A percentile compares a stretch with the other conserved stretches of the same genome.
Evolutionary conservation across 2,329 filamentous ascomycete genomes (phyloP).

Genomic region (Aureobasidium sp.): DNA sequence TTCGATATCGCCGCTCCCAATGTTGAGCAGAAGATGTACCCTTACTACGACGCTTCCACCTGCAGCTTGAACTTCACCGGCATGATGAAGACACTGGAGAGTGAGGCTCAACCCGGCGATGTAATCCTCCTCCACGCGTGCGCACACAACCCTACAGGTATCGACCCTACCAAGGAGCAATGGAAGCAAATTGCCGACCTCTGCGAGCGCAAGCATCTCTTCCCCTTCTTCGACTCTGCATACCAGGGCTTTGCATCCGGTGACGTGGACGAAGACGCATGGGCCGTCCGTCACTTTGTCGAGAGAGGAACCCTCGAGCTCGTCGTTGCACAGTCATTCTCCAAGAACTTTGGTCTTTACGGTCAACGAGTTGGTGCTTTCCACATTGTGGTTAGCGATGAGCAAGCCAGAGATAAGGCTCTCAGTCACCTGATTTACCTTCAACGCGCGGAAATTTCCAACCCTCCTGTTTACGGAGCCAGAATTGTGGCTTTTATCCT

Average conservation of each 20-base stretch:
- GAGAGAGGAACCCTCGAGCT: slow-evolving; percentile 48
- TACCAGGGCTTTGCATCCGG: slow-evolving; percentile 34
- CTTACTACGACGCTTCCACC: slow-evolving; percentile 24
- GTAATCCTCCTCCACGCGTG: slow-evolving; percentile 30
- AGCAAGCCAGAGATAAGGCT: slow-evolving; percentile 59
- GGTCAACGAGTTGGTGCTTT: slow-evolving; percentile 88
- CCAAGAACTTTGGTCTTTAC: slow-evolving; percentile 62
- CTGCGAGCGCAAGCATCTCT: slow-evolving; percentile 22
- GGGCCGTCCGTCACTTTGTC: slow-evolving; percentile 26
- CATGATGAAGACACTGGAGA: slow-evolving; percentile 21
- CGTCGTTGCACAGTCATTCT: slow-evolving; percentile 36
- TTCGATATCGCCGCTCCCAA: slow-evolving; percentile 20
- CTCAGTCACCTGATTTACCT: slow-evolving; percentile 79
- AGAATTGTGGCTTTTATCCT: slow-evolving; percentile 71
- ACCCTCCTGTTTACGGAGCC: slow-evolving; percentile 83
- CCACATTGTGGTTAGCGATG: slow-evolving; percentile 57
- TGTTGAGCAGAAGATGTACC: slow-evolving; percentile 16
- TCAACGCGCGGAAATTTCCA: slow-evolving; percentile 89
- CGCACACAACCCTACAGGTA: slow-evolving; percentile 32
- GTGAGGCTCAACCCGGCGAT: slow-evolving; percentile 21
- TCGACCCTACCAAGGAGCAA: slow-evolving; percentile 27
- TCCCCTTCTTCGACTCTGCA: slow-evolving; percentile 31
- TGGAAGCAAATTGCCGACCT: slow-evolving; percentile 28
- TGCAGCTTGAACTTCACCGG: slow-evolving; percentile 24
- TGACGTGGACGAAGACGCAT: slow-evolving; percentile 26